A percentile compares a stretch with the other conserved stretches of the same genome.
Evolutionary conservation across 768 basidiomycete species (phyloP).

Genomic region (Chalciporus pseudorubinellus): DNA sequence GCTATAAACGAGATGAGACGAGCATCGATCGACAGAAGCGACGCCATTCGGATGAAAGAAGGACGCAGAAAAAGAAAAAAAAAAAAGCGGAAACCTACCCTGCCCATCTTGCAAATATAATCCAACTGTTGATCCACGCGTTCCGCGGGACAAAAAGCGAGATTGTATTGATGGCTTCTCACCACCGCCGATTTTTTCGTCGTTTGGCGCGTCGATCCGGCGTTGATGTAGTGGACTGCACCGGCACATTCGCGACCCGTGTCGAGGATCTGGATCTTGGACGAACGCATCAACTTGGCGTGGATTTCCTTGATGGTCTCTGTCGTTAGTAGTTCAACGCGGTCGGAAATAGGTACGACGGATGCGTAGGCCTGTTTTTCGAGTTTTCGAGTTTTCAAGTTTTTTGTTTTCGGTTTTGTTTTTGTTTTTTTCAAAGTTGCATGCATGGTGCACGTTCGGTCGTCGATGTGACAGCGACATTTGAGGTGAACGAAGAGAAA

Average conservation of each 20-base stretch:
- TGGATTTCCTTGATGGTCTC: constrained; percentile 30
- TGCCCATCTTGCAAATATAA: constrained; percentile 35
- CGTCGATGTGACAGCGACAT: too few species aligned
- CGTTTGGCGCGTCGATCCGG: constrained; percentile 27
- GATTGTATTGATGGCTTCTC: constrained; percentile 33
- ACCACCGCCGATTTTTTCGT: constrained; percentile 31
- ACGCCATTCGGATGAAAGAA: neutral
- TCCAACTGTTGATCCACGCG: constrained; percentile 33
- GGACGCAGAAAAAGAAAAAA: too few species aligned
- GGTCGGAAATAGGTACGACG: constrained; percentile 22
- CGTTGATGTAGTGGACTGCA: constrained; percentile 28
- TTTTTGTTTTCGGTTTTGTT: too few species aligned
- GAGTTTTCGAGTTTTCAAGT: neutral
- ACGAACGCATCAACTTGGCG: constrained; percentile 30
- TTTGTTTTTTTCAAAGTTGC: too few species aligned
- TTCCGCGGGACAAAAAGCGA: constrained; percentile 31
- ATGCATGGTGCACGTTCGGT: too few species aligned
- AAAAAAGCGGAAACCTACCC: constrained; percentile 27
- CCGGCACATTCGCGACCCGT: neutral
- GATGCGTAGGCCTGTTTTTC: constrained; percentile 24
- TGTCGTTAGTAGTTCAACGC: constrained; percentile 26
- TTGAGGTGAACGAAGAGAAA: too few species aligned
- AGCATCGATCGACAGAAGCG: too few species aligned
- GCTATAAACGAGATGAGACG: too few species aligned
- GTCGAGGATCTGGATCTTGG: constrained; percentile 28